Conservation (phyloP, 495 filamentous ascomycete species). For the Lasiosphaeriaceae sp. region DNA sequence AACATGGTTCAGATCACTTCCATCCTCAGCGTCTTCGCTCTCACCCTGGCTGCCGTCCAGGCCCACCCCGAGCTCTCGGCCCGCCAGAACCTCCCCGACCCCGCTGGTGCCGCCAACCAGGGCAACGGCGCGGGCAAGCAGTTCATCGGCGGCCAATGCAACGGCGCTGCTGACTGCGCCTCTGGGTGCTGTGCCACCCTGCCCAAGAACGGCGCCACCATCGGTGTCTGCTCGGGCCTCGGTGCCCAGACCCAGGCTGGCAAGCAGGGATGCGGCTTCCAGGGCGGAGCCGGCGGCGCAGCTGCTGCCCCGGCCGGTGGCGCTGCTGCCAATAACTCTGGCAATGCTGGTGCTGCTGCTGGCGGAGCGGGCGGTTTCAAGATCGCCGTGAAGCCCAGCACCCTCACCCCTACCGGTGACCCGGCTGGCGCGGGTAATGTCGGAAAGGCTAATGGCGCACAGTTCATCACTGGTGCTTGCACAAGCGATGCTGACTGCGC, state of each 20-base stretch:
- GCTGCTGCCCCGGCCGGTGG: background rate
- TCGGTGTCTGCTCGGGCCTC: conserved; percentile 32
- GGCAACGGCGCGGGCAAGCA: conserved; percentile 36
- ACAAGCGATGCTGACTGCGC: conserved; percentile 25
- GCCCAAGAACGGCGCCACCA: conserved; percentile 22
- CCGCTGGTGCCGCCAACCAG: conserved; percentile 34
- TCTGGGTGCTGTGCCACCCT: conserved; percentile 37
- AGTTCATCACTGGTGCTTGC: conserved; percentile 28
- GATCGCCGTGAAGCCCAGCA: background rate
- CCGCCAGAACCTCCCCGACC: conserved; percentile 33
- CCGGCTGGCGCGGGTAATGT: conserved; percentile 20
- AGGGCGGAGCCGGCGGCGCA: conserved; percentile 2
- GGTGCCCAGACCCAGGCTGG: conserved; percentile 25
- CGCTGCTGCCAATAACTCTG: background rate
- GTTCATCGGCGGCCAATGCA: conserved; percentile 44
- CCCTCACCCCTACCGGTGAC: conserved; percentile 19
- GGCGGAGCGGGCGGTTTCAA: background rate
- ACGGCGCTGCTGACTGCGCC: conserved; percentile 37
- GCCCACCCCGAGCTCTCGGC: conserved; percentile 49
- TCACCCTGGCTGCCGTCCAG: conserved; percentile 54
- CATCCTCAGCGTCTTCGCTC: conserved; percentile 17
- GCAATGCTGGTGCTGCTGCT: background rate
- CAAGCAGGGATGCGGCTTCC: conserved; percentile 32
- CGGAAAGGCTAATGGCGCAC: conserved; percentile 19
- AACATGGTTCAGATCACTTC: conserved; percentile 24